Evolutionary conservation across 345 rosid genomes (phyloP), one percentile per base, ranked within the genome.

Genomic region (Reutealis trisperma): DNA sequence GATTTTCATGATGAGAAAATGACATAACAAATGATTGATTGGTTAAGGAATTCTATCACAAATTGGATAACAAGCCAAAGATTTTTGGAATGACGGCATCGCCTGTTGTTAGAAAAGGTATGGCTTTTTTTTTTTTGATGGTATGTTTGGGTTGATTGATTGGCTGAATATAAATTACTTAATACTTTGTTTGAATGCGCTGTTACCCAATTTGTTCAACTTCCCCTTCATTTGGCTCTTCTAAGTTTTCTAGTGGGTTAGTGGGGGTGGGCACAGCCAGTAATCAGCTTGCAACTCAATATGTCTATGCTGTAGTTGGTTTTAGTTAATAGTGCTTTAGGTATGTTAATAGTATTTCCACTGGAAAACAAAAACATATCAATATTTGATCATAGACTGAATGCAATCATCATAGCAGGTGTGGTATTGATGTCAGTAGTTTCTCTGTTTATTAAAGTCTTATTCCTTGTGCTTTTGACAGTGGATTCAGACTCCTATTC

Each of bases 61-160:
- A 88, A 79, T 78, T 84, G 62, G 77, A 57, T 67, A 55, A 76
- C 75, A 92, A 91, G 85, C 99, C 98, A 11, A 96, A 86, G 87
- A 82, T 96, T 69, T 88, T 96, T 85, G 98, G 98, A 80, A 88
- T 96, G 91, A 91, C 98, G 14, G 87, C 94, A 1, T 86, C 94
- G 22, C 87, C 87, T 25, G 87, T 83, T 67, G 59, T 84, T 74
- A 82, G 89, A 78, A 93, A 88, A 88, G 98, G 99, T 89, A 86
- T 75, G 83, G 21, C 76, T 55, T 66, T 77, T 54, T 15, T 54
- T 15, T 16, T 37, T 24, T 47, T 22, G 42, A 47, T 32, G 24
- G 52, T 63, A 24, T n/a, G 37, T 24, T 61, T 51, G 37, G 67
- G 45, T 44, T 57, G 65, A 59, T 61, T 44, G 6, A 24, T 44